Evolutionary conservation across 2,329 filamentous ascomycete genomes (phyloP), one percentile per base, ranked within the genome.

Genomic region (Exophiala aquamarina): DNA sequence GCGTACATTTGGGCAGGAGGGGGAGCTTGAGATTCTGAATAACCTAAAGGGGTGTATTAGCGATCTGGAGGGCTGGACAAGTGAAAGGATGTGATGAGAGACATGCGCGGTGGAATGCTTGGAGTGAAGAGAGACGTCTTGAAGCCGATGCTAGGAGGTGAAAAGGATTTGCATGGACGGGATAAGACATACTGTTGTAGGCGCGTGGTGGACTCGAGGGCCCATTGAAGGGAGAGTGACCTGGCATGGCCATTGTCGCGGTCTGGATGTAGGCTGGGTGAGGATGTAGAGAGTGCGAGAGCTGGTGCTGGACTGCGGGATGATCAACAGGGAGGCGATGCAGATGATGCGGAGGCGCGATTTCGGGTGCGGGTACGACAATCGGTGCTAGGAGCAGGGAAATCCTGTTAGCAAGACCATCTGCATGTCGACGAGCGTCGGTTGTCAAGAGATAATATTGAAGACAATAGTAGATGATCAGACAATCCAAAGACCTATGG

Each of bases 141-240:
- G 11, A 6, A 11, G 23, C 23, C 23, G 11, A 6, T 26, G 6
- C 23, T 6, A 26, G 23, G 23, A 11, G 11, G 6, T 26, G 6
- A 11, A n/a, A 26, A 26, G 23, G 11, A 26, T 26, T 26, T 26
- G 23, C 23, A 26, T 26, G 23, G 6, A 11, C n/a, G 11, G 6
- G 23, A 26, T 26, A 13, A 36, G 19, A 19, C 52, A 28, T 56
- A 58, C 57, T 55, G 29, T 45, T 52, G 34, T 50, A 50, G 29
- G 54, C 35, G 21, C 57, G 53, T 21, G 49, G 50, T 34, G 57
- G 53, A 47, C 53, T 59, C 14, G 50, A 49, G 5, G 53, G 53
- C 14, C 33, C 48, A 38, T 54, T 52, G 47, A 53, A 59, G 2
- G 45, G 57, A 40, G 57, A 59, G 35, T 56, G 55, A 17, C 57